Evolutionary conservation across 768 basidiomycete genomes (phyloP), one percentile per base, ranked within the genome.

Genomic region (Naematelia encephala): DNA sequence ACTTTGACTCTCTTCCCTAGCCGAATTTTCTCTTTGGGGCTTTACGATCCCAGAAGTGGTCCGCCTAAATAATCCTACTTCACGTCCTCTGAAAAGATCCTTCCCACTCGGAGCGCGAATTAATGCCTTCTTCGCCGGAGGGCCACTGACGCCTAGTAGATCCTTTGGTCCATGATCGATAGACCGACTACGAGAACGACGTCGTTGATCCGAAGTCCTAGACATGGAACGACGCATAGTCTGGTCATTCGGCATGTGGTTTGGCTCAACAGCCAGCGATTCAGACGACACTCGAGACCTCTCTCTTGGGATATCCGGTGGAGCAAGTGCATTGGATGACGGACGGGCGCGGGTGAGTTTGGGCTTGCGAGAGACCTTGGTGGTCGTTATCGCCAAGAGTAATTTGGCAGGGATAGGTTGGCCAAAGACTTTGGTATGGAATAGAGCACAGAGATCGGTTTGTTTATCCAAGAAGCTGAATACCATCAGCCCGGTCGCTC

Each of bases 401-500:
- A 62, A 23, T 46, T 60, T 58, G 12, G 59, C 16, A 5, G 68
- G 66, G 21, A 70, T 60, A 11, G 67, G 59, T 44, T 51, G 52
- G 10, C 67, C 72, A 44, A 74, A 74, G 16, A 74, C 60, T 55
- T 74, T 74, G 25, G 59, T 54, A 29, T 74, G 72, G 45, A 74
- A 70, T 11, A 59, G 27, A 5, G 61, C 22, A 42, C 70, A 69
- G 1, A 66, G 27, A 4, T 62, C 66, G 1, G 62, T 59, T 39
- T 68, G 65, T n/a, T 19, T 39, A 4, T 45, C n/a, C 14, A 73
- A 12, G 51, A 70, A 74, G 5, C 67, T 70, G n/a, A 54, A 45
- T 19, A 34, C 19, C 43, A 42, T 14, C 16, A 21, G 42, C 49
- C 30, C 46, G 44, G 44, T 55, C 2, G 50, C 16, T 61, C 13